phyloP scores from a whole-genome alignment of 805 yeast genomes.

The Cyberlindnera saturnus region DNA sequence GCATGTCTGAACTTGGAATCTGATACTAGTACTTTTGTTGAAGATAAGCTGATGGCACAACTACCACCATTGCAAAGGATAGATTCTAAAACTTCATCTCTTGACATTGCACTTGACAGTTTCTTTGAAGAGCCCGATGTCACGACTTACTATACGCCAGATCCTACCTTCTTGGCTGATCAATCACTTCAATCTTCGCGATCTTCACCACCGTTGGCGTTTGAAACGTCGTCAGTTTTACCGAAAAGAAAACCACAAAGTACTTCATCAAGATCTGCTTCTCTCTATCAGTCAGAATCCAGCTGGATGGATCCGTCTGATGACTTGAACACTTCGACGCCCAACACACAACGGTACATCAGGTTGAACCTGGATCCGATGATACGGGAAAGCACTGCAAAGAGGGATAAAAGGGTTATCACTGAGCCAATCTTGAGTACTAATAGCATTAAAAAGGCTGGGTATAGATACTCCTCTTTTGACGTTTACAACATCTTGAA shows the following conservation, averaged over 20 bases:
- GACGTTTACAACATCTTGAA: slow-evolving; percentile 20
- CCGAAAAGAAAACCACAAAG: slow-evolving; percentile 4
- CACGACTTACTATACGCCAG: slow-evolving; percentile 15
- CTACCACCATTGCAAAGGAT: slow-evolving; percentile 1
- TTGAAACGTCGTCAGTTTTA: not conserved
- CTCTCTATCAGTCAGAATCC: slow-evolving; percentile 35
- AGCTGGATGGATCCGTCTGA: slow-evolving; percentile 48
- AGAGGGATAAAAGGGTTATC: slow-evolving; percentile 3
- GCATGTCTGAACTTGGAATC: slow-evolving; percentile 30
- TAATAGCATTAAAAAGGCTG: not conserved
- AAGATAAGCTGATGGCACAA: slow-evolving; percentile 9
- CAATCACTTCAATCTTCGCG: not conserved
- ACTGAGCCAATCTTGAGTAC: slow-evolving; percentile 12
- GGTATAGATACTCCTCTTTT: slow-evolving; percentile 17
- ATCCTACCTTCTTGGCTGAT: slow-evolving; percentile 2
- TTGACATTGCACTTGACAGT: slow-evolving; percentile 20
- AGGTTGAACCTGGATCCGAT: slow-evolving; percentile 20
- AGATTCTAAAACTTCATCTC: slow-evolving; percentile 16
- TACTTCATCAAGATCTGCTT: slow-evolving; percentile 15
- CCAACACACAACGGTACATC: slow-evolving; percentile 19
- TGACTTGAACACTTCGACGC: slow-evolving; percentile 14
- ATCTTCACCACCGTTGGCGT: slow-evolving; percentile 2
- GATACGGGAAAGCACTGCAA: slow-evolving; percentile 1
- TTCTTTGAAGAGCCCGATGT: slow-evolving; percentile 13
- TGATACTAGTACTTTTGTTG: slow-evolving; percentile 35